Conservation (phyloP, 441 rosid species). For the Pelargonium cotyledonis region DNA sequence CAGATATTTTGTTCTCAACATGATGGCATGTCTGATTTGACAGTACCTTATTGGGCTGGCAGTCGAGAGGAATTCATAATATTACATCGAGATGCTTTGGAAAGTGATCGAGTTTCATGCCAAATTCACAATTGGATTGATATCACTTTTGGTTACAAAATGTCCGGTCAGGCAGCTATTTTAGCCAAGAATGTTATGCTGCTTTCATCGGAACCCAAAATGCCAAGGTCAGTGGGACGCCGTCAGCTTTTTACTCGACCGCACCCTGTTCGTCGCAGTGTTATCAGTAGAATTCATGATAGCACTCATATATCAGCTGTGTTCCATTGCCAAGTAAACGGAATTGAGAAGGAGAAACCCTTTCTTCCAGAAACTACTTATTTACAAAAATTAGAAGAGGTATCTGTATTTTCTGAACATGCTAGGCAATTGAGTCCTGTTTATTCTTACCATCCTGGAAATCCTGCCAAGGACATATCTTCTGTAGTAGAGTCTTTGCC, state of each 20-base stretch:
- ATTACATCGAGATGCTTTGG: conserved; percentile 83
- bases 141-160: conserved; percentile 86
- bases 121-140: conserved; percentile 88
- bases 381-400: conserved; percentile 68
- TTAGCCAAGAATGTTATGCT: conserved; percentile 91
- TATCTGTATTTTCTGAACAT: conserved; percentile 65
- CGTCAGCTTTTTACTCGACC: conserved; percentile 76
- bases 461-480: conserved; percentile 27
- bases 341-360: conserved; percentile 32
- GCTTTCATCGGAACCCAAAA: conserved; percentile 63
- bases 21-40: conserved; percentile 83
- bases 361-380: conserved; percentile 43
- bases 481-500: conserved; percentile 24
- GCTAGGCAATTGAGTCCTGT: conserved; percentile 60
- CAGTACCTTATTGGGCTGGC: conserved; percentile 83
- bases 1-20: conserved; percentile 66
- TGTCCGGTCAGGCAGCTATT: conserved; percentile 87
- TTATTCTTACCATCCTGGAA: conserved; percentile 33
- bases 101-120: conserved; percentile 67
- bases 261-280: conserved; percentile 59
- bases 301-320: conserved; percentile 28
- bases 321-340: conserved; percentile 33
- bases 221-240: conserved; percentile 76
- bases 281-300: conserved; percentile 27
- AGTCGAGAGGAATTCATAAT: conserved; percentile 78